Evolutionary conservation across 768 basidiomycete genomes (phyloP), one percentile per base, ranked within the genome.

Genomic region (Lyophyllum decastes): DNA sequence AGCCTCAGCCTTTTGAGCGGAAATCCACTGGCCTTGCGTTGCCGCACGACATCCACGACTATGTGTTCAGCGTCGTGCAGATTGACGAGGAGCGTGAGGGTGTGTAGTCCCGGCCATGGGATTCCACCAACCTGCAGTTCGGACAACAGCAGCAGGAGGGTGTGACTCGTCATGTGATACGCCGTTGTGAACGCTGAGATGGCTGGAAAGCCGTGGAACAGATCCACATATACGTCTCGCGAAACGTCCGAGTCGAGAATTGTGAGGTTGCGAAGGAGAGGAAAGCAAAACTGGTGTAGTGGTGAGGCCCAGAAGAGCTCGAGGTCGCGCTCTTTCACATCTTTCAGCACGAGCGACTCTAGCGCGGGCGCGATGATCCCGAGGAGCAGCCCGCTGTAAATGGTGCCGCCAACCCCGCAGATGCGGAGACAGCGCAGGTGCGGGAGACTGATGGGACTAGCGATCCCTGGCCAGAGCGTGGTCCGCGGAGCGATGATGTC

Each of bases 211-310:
- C 64, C 63, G n/a, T 57, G 54, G 50, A 73, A 74, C 21, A 78
- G 22, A 2, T 58, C 48, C 47, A 49, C 60, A 55, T 75, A 78
- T 26, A 61, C 70, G 21, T 63, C 59, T 6, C 54, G 52, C 34
- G 76, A 74, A 17, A 77, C 58, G n/a, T 80, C 75, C 46, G 77
- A 79, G 59, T 80, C 76, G 48, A 63, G 67, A 54, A 82, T 73
- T 25, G 68, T 72, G 46, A 83, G 70, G 7, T 67, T 68, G 35
- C 64, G 68, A 40, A 82, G 66, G 26, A 67, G 63, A 22, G 70
- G 69, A 58, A 78, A 80, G 53, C 66, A 70, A 4, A 57, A 21
- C 10, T 53, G 49, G 27, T 53, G 57, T 52, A 63, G 59, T 4
- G 66, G 61, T 16, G 61, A 48, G 3, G 59, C 52, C 65, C 72